A percentile compares a stretch with the other conserved stretches of the same genome.
These are phyloP conservation scores for Tuctoria greenei DNA, from an alignment of 176 grass and related monocot genomes.

Conservation along the genomic window DNA sequence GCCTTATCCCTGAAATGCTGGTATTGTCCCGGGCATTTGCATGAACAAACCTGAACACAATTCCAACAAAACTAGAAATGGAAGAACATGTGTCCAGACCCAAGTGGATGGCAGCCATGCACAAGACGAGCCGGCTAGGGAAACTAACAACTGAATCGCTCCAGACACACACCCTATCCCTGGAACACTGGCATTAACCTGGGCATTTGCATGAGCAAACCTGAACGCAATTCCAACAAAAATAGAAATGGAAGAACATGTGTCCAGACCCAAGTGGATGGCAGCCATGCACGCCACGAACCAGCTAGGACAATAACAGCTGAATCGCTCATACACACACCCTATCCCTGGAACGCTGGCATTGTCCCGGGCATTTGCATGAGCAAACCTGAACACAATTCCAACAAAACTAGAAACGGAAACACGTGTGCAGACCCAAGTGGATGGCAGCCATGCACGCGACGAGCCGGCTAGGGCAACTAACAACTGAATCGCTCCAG, in stretches of 20 bases:
- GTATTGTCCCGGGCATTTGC: background rate
- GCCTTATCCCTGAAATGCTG: background rate
- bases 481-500: too few relatives aligned
- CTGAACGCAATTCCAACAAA: background rate
- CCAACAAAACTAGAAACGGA: slow-evolving; percentile 4
- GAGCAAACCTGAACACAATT: background rate
- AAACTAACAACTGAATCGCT: background rate
- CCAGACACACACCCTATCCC: background rate
- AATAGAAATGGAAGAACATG: slow-evolving; percentile 11
- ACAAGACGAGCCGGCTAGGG: background rate
- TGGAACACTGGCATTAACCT: background rate
- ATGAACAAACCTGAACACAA: background rate
- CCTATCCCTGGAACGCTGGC: background rate
- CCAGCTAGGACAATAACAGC: background rate
- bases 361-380: background rate
- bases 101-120: background rate
- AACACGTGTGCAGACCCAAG: background rate
- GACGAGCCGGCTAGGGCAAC: background rate
- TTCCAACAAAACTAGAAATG: slow-evolving; percentile 4
- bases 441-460: background rate
- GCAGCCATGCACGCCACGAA: background rate
- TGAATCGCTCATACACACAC: background rate
- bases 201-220: background rate
- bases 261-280: background rate
- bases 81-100: background rate